These are phyloP conservation scores for Borovskyia barvae DNA, from an alignment of 208 protist genomes.

Conservation along the genomic window DNA sequence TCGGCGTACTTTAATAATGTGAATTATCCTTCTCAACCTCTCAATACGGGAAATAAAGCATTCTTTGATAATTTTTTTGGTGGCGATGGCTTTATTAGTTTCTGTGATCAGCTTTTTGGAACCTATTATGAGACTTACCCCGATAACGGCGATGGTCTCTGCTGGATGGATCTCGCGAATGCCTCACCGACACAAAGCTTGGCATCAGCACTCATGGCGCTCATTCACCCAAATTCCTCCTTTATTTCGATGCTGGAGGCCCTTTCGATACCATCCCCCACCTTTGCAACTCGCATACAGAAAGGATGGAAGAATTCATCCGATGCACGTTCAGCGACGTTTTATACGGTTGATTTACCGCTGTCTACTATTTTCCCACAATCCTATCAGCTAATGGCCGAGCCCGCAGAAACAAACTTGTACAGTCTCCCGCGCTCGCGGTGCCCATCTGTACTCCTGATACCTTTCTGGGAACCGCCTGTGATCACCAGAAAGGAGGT, in stretches of 20 bases:
- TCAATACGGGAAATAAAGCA: constrained; percentile 48
- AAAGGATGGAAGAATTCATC: constrained; percentile 48
- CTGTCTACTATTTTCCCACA: constrained; percentile 49
- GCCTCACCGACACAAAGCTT: constrained; percentile 46
- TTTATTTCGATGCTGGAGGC: constrained; percentile 69
- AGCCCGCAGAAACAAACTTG: constrained; percentile 48
- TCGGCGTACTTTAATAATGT: constrained; percentile 31
- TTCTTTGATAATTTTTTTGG: constrained; percentile 74
- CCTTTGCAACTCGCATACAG: constrained; percentile 46
- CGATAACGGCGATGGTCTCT: constrained; percentile 19
- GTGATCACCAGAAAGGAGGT: constrained; percentile 68
- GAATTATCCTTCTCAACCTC: constrained; percentile 39
- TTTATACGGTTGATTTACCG: constrained; percentile 54
- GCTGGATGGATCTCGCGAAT: constrained; percentile 85
- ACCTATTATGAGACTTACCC: constrained; percentile 17
- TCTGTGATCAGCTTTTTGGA: constrained; percentile 76
- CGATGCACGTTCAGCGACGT: constrained; percentile 1
- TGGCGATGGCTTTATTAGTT: constrained; percentile 44
- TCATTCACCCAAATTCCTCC: constrained; percentile 58
- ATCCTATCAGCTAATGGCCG: constrained; percentile 58
- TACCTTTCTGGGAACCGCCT: constrained; percentile 84
- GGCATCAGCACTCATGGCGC: constrained; percentile 49
- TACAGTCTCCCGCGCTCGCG: constrained; percentile 44
- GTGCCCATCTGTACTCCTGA: constrained; percentile 53
- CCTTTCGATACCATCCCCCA: constrained; percentile 48